Evolutionary conservation across 2,329 filamentous ascomycete species (phyloP).

Genomic region (Fusarium praegraminearum): DNA sequence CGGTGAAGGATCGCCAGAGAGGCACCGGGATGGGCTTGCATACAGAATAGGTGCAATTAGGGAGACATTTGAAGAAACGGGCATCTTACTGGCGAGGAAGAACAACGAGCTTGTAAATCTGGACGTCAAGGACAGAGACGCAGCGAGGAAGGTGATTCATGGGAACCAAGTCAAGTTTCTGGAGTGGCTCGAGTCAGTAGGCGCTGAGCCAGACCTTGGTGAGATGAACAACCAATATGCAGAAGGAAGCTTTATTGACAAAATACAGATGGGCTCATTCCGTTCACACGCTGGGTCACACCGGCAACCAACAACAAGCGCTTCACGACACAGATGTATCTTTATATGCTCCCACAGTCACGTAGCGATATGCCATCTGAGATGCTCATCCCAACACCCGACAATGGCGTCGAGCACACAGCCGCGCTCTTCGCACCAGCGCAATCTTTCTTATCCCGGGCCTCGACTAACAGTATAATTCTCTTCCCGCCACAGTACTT

Average conservation of each 20-base stretch:
- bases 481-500: constrained; percentile 93
- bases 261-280: constrained; percentile 70
- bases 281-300: constrained; percentile 94
- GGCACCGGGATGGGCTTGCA: constrained; percentile 77
- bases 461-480: constrained; percentile 75
- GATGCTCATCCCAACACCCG: constrained; percentile 75
- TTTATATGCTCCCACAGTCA: constrained; percentile 81
- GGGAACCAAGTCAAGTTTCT: constrained; percentile 72
- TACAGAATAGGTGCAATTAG: constrained; percentile 88
- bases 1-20: constrained; percentile 57
- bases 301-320: constrained; percentile 77
- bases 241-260: constrained; percentile 10
- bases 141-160: constrained; percentile 77
- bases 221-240: constrained; percentile 29
- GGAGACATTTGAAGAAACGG: constrained; percentile 96
- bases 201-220: constrained; percentile 75
- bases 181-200: constrained; percentile 70
- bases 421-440: constrained; percentile 82
- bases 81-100: constrained; percentile 78
- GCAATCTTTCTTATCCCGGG: constrained; percentile 74
- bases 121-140: constrained; percentile 68
- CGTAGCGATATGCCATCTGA: constrained; percentile 53
- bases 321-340: constrained; percentile 97
- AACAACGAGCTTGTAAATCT: constrained; percentile 71
- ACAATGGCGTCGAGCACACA: constrained; percentile 75